Conservation (phyloP, 2,329 filamentous ascomycete species). For the Fulvia fulva region DNA sequence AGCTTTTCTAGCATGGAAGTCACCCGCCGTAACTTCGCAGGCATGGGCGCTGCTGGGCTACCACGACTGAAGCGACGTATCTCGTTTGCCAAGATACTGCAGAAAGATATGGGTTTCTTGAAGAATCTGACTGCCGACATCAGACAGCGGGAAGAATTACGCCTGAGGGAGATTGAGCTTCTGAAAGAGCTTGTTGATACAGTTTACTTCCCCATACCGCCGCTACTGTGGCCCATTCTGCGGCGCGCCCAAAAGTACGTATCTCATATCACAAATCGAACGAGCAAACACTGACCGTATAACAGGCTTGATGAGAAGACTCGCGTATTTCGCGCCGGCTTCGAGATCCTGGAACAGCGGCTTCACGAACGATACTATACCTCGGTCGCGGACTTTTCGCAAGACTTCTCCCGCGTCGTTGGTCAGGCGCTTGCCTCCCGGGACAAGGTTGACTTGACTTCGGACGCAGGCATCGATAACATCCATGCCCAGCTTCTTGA, state of each 20-base stretch:
- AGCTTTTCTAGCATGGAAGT: conserved; percentile 97
- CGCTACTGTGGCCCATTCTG: conserved; percentile 71
- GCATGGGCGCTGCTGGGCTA: conserved; percentile 82
- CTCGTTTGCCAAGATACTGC: conserved; percentile 75
- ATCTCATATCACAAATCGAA: neutral
- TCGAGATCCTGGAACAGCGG: conserved; percentile 51
- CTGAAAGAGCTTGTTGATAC: conserved; percentile 78
- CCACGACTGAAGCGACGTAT: conserved; percentile 75
- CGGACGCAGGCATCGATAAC: conserved; percentile 28
- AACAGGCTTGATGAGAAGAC: conserved; percentile 57
- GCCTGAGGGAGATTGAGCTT: conserved; percentile 71
- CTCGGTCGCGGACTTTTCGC: conserved; percentile 58
- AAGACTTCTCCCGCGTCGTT: conserved; percentile 55
- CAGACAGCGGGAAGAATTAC: conserved; percentile 71
- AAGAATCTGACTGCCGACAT: conserved; percentile 65
- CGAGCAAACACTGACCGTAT: conserved; percentile 36
- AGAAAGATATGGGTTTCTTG: conserved; percentile 73
- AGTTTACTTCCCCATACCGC: conserved; percentile 85
- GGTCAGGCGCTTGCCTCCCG: conserved; percentile 46
- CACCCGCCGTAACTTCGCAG: conserved; percentile 89
- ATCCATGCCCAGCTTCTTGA: conserved; percentile 41
- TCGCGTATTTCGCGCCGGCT: conserved; percentile 51
- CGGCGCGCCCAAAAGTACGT: conserved; percentile 79
- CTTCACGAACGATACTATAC: conserved; percentile 56
- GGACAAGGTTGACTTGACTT: conserved; percentile 23